Conservation (phyloP, 2,329 filamentous ascomycete species). For the Colletotrichum endophyticum region DNA sequence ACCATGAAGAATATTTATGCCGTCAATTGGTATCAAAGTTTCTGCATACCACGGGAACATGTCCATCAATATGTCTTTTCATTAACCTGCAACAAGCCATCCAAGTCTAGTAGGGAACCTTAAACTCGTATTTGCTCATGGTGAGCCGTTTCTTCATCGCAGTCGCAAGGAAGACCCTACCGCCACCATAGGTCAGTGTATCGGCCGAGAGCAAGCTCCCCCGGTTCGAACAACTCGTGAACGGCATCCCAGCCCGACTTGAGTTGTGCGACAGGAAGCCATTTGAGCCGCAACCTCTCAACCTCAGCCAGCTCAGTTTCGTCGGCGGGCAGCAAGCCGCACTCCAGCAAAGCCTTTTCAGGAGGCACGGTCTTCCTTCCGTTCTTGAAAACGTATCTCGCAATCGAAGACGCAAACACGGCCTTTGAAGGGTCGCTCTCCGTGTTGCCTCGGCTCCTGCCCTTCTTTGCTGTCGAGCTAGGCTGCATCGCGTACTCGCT, state of each 20-base stretch:
- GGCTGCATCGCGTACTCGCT: conserved; percentile 47
- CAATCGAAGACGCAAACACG: conserved; percentile 73
- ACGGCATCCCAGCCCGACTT: conserved; percentile 3
- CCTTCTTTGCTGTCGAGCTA: neutral
- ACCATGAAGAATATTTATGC: neutral
- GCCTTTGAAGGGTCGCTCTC: conserved; percentile 59
- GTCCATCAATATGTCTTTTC: neutral
- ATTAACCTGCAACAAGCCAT: neutral
- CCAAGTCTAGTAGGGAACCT: neutral
- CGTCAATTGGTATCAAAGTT: neutral
- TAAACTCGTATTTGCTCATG: neutral
- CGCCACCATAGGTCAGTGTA: conserved; percentile 4
- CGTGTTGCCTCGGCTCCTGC: neutral
- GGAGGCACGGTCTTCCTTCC: conserved; percentile 84
- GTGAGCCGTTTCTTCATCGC: neutral
- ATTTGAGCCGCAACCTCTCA: neutral
- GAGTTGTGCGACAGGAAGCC: neutral
- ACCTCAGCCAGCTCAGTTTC: neutral
- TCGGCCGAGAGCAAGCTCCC: neutral
- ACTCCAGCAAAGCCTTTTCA: conserved; percentile 72
- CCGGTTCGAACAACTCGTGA: neutral
- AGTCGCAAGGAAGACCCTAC: neutral
- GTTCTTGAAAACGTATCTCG: conserved; percentile 84
- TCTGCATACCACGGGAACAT: neutral
- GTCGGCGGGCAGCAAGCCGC: conserved; percentile 71